Conservation (phyloP, 2,329 filamentous ascomycete species). For the Hirsutella thompsonii region DNA sequence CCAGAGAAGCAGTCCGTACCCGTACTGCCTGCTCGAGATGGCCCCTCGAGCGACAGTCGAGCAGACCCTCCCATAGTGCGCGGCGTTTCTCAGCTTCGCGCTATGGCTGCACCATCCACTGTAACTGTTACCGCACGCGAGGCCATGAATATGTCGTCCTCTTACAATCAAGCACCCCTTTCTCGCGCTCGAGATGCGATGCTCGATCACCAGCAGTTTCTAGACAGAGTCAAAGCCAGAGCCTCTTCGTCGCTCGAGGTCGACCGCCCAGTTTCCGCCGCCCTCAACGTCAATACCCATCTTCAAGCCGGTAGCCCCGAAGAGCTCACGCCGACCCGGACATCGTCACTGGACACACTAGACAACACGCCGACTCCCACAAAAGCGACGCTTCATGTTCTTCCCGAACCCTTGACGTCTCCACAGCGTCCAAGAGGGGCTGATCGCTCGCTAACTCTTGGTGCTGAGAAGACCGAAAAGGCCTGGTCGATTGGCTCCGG, state of each 20-base stretch:
- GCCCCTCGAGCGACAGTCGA: conserved; percentile 18
- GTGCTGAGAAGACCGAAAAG: conserved; percentile 48
- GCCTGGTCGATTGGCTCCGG: conserved; percentile 50
- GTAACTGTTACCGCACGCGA: conserved; percentile 18
- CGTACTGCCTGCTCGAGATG: conserved; percentile 16
- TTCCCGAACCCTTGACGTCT: conserved; percentile 3
- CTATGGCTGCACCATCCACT: conserved; percentile 19
- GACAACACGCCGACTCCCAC: background rate
- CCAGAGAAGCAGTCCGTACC: conserved; percentile 1
- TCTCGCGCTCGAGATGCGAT: conserved; percentile 22
- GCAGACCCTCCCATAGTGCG: conserved; percentile 21
- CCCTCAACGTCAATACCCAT: conserved; percentile 12
- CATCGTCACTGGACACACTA: conserved; percentile 3
- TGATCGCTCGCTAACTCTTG: conserved; percentile 29
- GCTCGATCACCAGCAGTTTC: conserved; percentile 19
- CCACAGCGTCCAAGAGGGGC: conserved; percentile 22
- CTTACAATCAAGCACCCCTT: conserved; percentile 18
- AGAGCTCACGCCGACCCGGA: conserved; percentile 11
- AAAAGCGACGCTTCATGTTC: conserved; percentile 2
- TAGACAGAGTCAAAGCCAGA: conserved; percentile 15
- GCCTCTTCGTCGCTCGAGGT: conserved; percentile 22
- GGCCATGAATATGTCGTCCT: conserved; percentile 16
- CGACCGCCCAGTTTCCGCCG: conserved; percentile 14
- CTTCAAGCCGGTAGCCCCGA: conserved; percentile 15
- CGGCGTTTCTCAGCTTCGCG: conserved; percentile 10